phyloP scores from a whole-genome alignment of 176 grass and related monocot genomes.

The Avena eriantha region DNA sequence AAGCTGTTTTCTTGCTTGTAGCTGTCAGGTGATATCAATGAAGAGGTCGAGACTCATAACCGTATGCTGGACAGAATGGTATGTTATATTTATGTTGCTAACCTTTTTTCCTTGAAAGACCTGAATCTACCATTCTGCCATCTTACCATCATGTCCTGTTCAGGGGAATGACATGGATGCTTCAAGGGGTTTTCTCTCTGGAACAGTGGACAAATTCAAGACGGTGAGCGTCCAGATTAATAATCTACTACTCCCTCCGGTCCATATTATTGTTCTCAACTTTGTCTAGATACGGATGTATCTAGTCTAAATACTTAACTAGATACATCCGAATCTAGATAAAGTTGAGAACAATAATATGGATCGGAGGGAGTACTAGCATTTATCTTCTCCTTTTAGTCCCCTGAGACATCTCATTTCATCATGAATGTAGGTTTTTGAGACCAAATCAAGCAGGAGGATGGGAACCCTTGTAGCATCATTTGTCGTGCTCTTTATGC shows the following conservation, averaged over 20 bases:
- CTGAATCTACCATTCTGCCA: background rate
- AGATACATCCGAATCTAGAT: too few relatives aligned
- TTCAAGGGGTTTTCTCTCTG: slow-evolving; percentile 93
- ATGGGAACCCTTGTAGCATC: slow-evolving; percentile 90
- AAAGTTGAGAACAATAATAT: too few relatives aligned
- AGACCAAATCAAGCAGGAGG: slow-evolving; percentile 94
- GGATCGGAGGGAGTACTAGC: too few relatives aligned
- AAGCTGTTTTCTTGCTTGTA: slow-evolving; percentile 49
- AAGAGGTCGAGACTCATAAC: slow-evolving; percentile 91
- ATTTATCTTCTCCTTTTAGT: background rate
- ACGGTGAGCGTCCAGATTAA: slow-evolving; percentile 50
- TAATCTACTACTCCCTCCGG: background rate
- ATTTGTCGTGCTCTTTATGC: slow-evolving; percentile 81
- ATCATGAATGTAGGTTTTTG: slow-evolving; percentile 61
- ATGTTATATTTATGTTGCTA: slow-evolving; percentile 17
- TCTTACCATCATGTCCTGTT: slow-evolving; percentile 14
- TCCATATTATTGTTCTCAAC: too few relatives aligned
- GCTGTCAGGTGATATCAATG: slow-evolving; percentile 96
- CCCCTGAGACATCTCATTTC: background rate
- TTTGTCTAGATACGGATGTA: too few relatives aligned
- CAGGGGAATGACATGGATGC: slow-evolving; percentile 98
- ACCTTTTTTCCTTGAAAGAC: background rate
- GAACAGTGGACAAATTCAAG: slow-evolving; percentile 97
- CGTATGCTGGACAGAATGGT: slow-evolving; percentile 87
- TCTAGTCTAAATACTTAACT: too few relatives aligned